Conservation (phyloP, 352 stramenopile species). For the Phytophthora pluvialis region DNA sequence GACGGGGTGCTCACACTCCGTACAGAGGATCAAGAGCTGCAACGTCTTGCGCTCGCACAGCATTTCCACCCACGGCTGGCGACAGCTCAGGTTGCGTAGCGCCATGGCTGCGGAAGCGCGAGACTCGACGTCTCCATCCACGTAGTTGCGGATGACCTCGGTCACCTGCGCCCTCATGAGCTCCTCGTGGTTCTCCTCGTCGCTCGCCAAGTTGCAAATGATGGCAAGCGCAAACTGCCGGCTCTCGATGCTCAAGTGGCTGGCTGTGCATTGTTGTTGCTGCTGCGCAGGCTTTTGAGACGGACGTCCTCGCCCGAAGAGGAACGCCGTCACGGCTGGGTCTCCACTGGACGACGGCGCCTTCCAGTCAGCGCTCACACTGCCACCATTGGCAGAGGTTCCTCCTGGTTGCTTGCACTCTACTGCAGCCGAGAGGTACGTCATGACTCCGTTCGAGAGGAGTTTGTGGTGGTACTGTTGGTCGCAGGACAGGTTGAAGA, state of each 20-base stretch:
- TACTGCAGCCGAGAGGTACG: slow-evolving; percentile 67
- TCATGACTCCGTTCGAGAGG: slow-evolving; percentile 73
- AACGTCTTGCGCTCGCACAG: slow-evolving; percentile 78
- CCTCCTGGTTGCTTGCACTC: slow-evolving; percentile 27
- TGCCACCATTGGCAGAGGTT: background rate
- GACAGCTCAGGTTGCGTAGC: slow-evolving; percentile 75
- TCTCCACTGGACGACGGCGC: slow-evolving; percentile 5
- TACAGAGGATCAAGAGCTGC: slow-evolving; percentile 63
- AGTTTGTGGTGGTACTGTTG: slow-evolving; percentile 73
- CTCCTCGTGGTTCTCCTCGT: slow-evolving; percentile 82
- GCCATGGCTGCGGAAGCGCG: slow-evolving; percentile 75
- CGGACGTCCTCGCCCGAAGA: slow-evolving; percentile 13
- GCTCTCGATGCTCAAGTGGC: slow-evolving; percentile 47
- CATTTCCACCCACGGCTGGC: slow-evolving; percentile 81
- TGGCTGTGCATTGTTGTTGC: slow-evolving; percentile 16
- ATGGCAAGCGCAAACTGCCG: slow-evolving; percentile 68
- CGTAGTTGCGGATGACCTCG: slow-evolving; percentile 74
- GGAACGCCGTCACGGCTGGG: slow-evolving; percentile 8
- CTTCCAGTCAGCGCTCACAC: background rate
- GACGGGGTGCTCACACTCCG: slow-evolving; percentile 52
- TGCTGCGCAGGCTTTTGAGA: slow-evolving; percentile 8
- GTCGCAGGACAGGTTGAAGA: slow-evolving; percentile 83
- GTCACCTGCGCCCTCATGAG: slow-evolving; percentile 78
- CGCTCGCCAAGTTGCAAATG: slow-evolving; percentile 78
- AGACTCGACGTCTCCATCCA: slow-evolving; percentile 73